These are phyloP conservation scores for Fusarium solani-melongenae DNA, from an alignment of 2,329 filamentous ascomycete species.

Conservation along the genomic window DNA sequence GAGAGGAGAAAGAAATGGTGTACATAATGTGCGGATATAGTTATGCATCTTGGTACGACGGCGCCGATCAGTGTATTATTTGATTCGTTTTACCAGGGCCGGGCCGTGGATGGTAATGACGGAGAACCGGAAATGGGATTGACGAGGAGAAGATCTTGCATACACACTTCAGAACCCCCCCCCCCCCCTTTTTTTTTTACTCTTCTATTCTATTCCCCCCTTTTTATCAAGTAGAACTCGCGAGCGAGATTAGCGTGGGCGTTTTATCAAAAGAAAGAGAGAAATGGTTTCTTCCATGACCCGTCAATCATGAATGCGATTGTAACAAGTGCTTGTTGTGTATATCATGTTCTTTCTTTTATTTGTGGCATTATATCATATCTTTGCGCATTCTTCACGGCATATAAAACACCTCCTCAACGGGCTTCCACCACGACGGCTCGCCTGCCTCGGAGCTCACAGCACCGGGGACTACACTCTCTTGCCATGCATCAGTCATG, in stretches of 20 bases:
- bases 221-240: conserved; percentile 43
- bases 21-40: conserved; percentile 39
- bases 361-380: background rate
- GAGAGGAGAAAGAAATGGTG: conserved; percentile 10
- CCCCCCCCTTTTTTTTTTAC: conserved; percentile 22
- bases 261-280: conserved; percentile 41
- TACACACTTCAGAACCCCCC: conserved; percentile 36
- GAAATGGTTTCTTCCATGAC: conserved; percentile 31
- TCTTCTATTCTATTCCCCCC: conserved; percentile 34
- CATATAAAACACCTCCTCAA: conserved; percentile 76
- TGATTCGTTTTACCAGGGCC: conserved; percentile 18
- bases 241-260: conserved; percentile 46
- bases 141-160: conserved; percentile 40
- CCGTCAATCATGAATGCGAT: conserved; percentile 27
- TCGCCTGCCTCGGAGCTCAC: conserved; percentile 67
- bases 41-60: conserved; percentile 29
- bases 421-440: conserved; percentile 74
- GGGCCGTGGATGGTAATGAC: conserved; percentile 38
- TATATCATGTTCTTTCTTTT: background rate
- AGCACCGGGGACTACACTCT: conserved; percentile 69
- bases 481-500: conserved; percentile 83
- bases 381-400: conserved; percentile 49
- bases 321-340: background rate
- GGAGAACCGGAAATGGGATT: conserved; percentile 24
- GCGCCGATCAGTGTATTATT: conserved; percentile 24